A percentile compares a stretch with the other conserved stretches of the same genome.
phyloP scores from a whole-genome alignment of 768 basidiomycete genomes.

The Panaeolus cyanescens region DNA sequence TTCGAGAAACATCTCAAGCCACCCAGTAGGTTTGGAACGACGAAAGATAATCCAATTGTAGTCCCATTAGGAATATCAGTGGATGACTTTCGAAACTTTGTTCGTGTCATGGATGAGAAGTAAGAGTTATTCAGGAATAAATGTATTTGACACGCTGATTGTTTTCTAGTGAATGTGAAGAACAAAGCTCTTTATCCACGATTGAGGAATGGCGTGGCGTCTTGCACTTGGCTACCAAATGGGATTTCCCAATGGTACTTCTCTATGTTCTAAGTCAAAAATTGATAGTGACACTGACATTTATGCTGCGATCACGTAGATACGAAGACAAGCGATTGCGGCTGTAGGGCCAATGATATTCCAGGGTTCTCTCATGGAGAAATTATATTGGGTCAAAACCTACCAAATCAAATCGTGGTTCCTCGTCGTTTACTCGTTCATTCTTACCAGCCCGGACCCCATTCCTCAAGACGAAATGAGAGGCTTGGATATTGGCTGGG shows the following conservation, averaged over 20 bases:
- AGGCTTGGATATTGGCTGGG: neutral
- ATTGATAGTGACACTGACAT: no score
- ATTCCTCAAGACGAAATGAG: neutral
- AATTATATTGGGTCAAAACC: neutral
- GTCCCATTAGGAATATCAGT: neutral
- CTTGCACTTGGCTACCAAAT: neutral
- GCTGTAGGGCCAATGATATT: neutral
- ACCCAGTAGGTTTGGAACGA: neutral
- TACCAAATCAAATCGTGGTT: neutral
- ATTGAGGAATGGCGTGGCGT: neutral
- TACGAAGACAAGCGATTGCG: neutral
- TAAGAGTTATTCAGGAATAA: no score
- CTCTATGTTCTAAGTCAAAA: neutral
- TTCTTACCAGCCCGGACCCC: neutral
- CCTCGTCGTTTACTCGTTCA: neutral
- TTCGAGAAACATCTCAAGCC: neutral
- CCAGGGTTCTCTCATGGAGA: neutral
- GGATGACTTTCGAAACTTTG: neutral
- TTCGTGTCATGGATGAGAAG: neutral
- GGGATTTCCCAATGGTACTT: neutral
- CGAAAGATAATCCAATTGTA: neutral
- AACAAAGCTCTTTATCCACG: neutral
- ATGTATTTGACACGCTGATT: neutral
- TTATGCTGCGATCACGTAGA: no score
- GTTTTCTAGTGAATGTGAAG: neutral